These are phyloP conservation scores for Paramecium bursaria DNA, from an alignment of 73 alveolate species.

Conservation along the genomic window DNA sequence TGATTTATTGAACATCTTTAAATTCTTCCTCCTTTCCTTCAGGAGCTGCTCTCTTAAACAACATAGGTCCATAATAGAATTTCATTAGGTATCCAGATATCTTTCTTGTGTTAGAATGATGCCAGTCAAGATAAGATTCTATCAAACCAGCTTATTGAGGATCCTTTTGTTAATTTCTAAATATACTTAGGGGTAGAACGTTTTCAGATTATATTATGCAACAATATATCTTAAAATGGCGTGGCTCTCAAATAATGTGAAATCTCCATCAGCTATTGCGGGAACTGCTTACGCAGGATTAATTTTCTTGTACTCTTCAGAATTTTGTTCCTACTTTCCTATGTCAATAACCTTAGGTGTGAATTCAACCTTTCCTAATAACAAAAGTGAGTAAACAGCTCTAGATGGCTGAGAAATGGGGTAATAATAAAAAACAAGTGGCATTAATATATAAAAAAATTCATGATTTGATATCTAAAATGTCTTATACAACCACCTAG, in stretches of 20 bases:
- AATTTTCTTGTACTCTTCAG: constrained; percentile 16
- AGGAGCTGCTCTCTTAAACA: not conserved
- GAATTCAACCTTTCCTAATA: not conserved
- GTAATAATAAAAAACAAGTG: constrained; percentile 25
- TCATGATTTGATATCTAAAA: no score
- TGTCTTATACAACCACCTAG: no score
- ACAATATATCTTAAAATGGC: constrained; percentile 63
- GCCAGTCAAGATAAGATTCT: constrained; percentile 66
- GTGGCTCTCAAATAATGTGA: constrained; percentile 58
- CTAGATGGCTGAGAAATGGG: constrained; percentile 44
- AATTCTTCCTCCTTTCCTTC: not conserved
- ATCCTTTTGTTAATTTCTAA: not conserved
- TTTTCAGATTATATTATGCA: not conserved
- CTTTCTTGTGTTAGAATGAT: constrained; percentile 28
- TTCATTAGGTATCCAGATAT: constrained; percentile 7
- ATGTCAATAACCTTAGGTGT: constrained; percentile 17
- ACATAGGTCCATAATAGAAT: no score
- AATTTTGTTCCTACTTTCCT: constrained; percentile 14
- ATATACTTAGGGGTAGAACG: constrained; percentile 55
- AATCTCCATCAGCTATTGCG: constrained; percentile 40
- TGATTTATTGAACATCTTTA: no score
- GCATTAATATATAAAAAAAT: no score
- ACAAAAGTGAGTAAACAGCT: constrained; percentile 35
- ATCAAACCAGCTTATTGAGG: constrained; percentile 22
- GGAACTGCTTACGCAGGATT: constrained; percentile 66